Conservation (phyloP, 768 basidiomycete species). For the Lentinula sp. region DNA sequence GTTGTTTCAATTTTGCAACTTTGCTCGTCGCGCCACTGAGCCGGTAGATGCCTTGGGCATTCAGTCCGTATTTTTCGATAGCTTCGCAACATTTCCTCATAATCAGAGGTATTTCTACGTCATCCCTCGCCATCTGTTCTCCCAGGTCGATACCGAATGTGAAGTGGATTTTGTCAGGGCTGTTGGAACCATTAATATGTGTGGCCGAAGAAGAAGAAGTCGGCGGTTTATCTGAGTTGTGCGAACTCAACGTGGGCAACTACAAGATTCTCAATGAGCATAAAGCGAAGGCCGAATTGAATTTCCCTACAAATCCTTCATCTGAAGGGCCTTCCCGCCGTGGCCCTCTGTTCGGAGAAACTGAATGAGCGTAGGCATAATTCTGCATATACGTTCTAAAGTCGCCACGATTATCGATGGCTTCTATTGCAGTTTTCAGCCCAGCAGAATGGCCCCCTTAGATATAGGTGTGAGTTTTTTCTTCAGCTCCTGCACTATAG, state of each 20-base stretch:
- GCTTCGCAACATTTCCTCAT: constrained; percentile 85
- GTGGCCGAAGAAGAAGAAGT: constrained; percentile 16
- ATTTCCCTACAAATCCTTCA: constrained; percentile 83
- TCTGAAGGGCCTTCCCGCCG: constrained; percentile 85
- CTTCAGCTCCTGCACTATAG: background rate
- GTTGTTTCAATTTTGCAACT: constrained; percentile 75
- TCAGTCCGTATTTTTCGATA: constrained; percentile 86
- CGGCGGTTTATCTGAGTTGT: constrained; percentile 19
- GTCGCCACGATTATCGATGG: constrained; percentile 90
- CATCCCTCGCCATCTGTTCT: constrained; percentile 91
- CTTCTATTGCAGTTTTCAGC: constrained; percentile 80
- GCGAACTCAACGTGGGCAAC: constrained; percentile 59
- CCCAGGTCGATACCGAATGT: constrained; percentile 92
- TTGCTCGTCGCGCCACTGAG: constrained; percentile 89
- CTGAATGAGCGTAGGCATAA: constrained; percentile 85
- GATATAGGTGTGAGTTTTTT: background rate
- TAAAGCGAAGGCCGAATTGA: background rate
- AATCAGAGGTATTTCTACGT: constrained; percentile 82
- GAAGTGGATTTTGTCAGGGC: constrained; percentile 58
- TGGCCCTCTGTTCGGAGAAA: constrained; percentile 56
- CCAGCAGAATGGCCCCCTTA: constrained; percentile 35
- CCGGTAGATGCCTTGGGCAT: constrained; percentile 86
- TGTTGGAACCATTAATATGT: constrained; percentile 23
- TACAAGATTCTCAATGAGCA: constrained; percentile 19
- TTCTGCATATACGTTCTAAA: constrained; percentile 98